Evolutionary conservation across 2,329 filamentous ascomycete species (phyloP).

Genomic region (Phyllosticta citribraziliensis): DNA sequence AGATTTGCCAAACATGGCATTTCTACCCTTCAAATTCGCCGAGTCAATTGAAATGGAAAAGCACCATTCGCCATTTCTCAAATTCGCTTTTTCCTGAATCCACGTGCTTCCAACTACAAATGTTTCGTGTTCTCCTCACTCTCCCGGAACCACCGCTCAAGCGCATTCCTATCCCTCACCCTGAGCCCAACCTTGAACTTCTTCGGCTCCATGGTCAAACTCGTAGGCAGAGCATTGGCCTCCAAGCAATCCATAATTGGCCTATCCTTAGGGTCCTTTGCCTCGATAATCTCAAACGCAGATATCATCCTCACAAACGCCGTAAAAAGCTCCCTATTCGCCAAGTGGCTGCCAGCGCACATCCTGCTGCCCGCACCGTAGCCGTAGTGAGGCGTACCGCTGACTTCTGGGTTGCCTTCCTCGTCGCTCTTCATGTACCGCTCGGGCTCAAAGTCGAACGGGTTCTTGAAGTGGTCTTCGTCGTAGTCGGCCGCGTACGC

Average conservation of each 20-base stretch:
- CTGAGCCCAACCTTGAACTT: slow-evolving; percentile 41
- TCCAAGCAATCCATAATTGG: slow-evolving; percentile 36
- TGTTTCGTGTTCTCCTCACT: slow-evolving; percentile 38
- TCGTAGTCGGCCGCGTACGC: slow-evolving; percentile 70
- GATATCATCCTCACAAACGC: slow-evolving; percentile 39
- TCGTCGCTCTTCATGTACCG: slow-evolving; percentile 47
- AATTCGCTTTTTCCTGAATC: too few species aligned
- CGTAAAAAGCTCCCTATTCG: slow-evolving; percentile 32
- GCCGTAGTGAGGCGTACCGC: slow-evolving; percentile 39
- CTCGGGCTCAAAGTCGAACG: slow-evolving; percentile 57
- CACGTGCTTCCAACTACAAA: slow-evolving; percentile 13
- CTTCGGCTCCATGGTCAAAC: slow-evolving; percentile 41
- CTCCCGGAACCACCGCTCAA: slow-evolving; percentile 38
- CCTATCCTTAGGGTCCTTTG: slow-evolving; percentile 29
- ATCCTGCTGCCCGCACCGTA: slow-evolving; percentile 39
- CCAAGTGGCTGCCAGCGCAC: slow-evolving; percentile 39
- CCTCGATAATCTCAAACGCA: slow-evolving; percentile 37
- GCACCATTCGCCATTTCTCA: too few species aligned
- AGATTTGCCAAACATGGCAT: too few species aligned
- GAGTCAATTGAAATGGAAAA: too few species aligned
- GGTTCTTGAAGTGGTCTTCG: slow-evolving; percentile 53
- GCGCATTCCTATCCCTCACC: slow-evolving; percentile 30
- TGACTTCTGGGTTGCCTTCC: slow-evolving; percentile 23
- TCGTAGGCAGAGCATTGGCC: slow-evolving; percentile 38
- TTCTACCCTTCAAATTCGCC: too few species aligned